Percentiles rank a stretch among this genome's conserved stretches.
phyloP scores from a whole-genome alignment of 2,329 filamentous ascomycete species.

The Nannizziopsis barbatae region DNA sequence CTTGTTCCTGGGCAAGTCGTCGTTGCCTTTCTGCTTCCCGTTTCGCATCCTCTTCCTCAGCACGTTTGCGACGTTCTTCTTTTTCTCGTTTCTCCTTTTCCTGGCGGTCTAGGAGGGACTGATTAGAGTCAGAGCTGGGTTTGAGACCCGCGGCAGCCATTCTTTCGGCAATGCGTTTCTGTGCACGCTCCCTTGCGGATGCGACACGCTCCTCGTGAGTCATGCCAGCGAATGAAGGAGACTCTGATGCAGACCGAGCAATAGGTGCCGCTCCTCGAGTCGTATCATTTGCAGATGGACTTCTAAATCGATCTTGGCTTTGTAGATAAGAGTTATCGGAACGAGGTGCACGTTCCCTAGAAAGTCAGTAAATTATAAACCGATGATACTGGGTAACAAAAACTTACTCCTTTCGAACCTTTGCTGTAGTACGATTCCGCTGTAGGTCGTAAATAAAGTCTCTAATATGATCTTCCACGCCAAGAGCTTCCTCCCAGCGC shows the following conservation, averaged over 20 bases:
- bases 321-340: conserved; percentile 4
- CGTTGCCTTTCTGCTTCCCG: conserved; percentile 79
- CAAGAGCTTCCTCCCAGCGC: conserved; percentile 90
- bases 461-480: conserved; percentile 90
- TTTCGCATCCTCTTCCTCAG: conserved; percentile 85
- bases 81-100: conserved; percentile 82
- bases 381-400: not conserved
- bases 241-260: conserved; percentile 41
- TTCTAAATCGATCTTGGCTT: conserved; percentile 42
- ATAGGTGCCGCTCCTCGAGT: conserved; percentile 31
- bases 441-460: conserved; percentile 98
- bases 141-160: conserved; percentile 88
- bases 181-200: conserved; percentile 93
- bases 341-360: conserved; percentile 7
- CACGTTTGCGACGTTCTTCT: conserved; percentile 74
- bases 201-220: conserved; percentile 89
- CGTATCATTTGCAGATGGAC: conserved; percentile 41
- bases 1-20: conserved; percentile 66
- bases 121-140: conserved; percentile 64
- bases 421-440: conserved; percentile 66
- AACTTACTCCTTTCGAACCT: conserved; percentile 51
- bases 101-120: conserved; percentile 69
- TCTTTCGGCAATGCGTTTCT: conserved; percentile 92
- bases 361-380: conserved; percentile 8
- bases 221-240: conserved; percentile 71